Base-by-base conservation (phyloP, 768 basidiomycete species). In the Harrya chromipes region DNA sequence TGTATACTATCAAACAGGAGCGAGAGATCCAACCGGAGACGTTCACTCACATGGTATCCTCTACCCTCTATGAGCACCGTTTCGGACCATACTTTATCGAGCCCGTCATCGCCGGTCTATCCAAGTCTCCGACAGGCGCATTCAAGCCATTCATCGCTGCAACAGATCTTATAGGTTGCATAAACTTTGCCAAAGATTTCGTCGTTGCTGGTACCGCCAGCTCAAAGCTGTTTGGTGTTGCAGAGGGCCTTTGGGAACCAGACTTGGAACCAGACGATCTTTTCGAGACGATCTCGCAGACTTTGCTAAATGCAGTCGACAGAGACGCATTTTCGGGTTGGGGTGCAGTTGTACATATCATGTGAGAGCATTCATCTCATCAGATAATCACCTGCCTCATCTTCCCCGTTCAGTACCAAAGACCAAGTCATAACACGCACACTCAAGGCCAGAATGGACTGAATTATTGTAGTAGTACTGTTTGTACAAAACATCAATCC, bases 1-100 rank as follows among this genome's bases (percentile, higher is more conserved):
- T 98, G 91, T 98, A 97, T 72, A 90, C 91, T 27, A 97, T 99
- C 79, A 99, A 99, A 71, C 95, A 99, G 71, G 95, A 97, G 66
- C 83, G 95, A 55, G 87, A 95, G 64, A 97, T 99, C 61, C 85
- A 91, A 58, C 97, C 97, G 38, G 86, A 94, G 75, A 92, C 93
- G 7, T 97, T 98, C 70, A 88, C 93, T 23, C 93, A 94, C 64
- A 85, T 99, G 55, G 87, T 97, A 53, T 92, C 90, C 37, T 94
- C 91, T 45, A 95, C 94, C 19, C 80, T 99, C 14, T 99, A 98
- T 69, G 93, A 97, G 70, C 84, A 83, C 65, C 83, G 97, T 69
- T 99, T 98, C 63, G 91, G 90, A 7, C 94, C 97, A 31, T 99
- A 90, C 75, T 97, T 93, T 72, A 82, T 93, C 58, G 94, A 97